Evolutionary conservation across 164 flowering plant species (phyloP).

Genomic region (Saururus chinensis): DNA sequence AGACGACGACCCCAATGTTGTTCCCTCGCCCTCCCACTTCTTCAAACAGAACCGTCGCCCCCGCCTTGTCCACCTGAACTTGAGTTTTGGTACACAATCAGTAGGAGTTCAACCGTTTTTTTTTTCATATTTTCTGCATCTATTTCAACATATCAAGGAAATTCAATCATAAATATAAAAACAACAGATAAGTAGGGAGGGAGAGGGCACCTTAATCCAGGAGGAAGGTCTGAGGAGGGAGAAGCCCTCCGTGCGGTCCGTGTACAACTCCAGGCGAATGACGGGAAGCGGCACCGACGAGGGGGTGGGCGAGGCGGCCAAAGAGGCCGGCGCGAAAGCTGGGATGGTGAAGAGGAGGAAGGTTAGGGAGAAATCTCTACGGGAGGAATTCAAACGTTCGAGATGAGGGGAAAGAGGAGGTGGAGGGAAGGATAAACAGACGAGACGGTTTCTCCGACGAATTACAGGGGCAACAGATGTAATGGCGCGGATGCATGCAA

Average conservation of each 20-base stretch:
- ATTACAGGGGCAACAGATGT: not conserved
- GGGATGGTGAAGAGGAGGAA: not conserved
- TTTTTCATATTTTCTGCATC: too few species aligned
- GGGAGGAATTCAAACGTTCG: not conserved
- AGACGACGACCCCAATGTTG: conserved; percentile 80
- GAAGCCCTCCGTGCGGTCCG: conserved; percentile 63
- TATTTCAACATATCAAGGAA: not conserved
- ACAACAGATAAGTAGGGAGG: not conserved
- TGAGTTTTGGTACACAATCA: too few species aligned
- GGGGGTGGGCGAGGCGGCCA: not conserved
- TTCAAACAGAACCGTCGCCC: conserved; percentile 79
- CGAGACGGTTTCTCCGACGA: not conserved
- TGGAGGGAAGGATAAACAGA: too few species aligned
- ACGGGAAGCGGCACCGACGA: not conserved
- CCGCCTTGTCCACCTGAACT: conserved; percentile 79
- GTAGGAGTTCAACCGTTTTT: too few species aligned
- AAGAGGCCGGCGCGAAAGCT: not conserved
- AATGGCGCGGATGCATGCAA: not conserved
- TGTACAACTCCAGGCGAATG: conserved; percentile 47
- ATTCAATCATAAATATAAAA: not conserved
- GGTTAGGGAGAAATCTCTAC: conserved; percentile 1
- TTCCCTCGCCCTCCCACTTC: conserved; percentile 52
- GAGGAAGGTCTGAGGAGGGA: conserved; percentile 81
- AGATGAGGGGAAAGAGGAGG: not conserved
- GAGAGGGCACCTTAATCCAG: conserved; percentile 36